Evolutionary conservation across 805 yeast species (phyloP).

Genomic region (Metschnikowia orientalis): DNA sequence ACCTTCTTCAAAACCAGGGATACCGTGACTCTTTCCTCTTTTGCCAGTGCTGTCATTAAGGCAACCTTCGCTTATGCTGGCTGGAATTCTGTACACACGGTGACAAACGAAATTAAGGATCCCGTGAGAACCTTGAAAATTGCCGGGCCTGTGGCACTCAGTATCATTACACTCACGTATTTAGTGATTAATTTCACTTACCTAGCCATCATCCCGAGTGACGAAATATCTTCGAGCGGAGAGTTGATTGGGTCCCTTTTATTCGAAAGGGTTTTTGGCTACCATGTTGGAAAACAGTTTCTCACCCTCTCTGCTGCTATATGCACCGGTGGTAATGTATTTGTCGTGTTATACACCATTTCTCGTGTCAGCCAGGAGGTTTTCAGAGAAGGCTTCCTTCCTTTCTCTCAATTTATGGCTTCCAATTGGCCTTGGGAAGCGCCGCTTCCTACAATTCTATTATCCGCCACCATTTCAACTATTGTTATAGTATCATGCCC

Average conservation of each 20-base stretch:
- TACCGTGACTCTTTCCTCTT: constrained; percentile 37
- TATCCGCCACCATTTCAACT: constrained; percentile 41
- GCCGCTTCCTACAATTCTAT: constrained; percentile 48
- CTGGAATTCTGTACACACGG: constrained; percentile 60
- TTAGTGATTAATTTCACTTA: constrained; percentile 53
- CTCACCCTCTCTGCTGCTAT: constrained; percentile 55
- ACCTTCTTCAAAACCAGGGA: constrained; percentile 31
- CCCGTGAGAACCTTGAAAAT: constrained; percentile 54
- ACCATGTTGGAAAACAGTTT: constrained; percentile 47
- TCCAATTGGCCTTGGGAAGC: constrained; percentile 54
- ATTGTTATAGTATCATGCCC: constrained; percentile 39
- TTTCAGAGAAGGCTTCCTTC: constrained; percentile 59
- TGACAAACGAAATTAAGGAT: constrained; percentile 56
- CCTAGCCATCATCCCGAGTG: constrained; percentile 48
- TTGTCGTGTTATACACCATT: constrained; percentile 55
- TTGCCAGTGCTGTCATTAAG: constrained; percentile 53
- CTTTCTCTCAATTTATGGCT: constrained; percentile 48
- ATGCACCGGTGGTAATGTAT: constrained; percentile 60
- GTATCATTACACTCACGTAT: constrained; percentile 46
- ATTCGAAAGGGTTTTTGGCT: constrained; percentile 54
- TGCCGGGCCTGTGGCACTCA: constrained; percentile 56
- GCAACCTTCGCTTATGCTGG: constrained; percentile 60
- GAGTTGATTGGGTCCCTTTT: constrained; percentile 56
- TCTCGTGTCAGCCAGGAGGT: constrained; percentile 64
- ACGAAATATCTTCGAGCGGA: constrained; percentile 51